phyloP scores from a whole-genome alignment of 768 basidiomycete genomes.

The Lepiota subincarnata region DNA sequence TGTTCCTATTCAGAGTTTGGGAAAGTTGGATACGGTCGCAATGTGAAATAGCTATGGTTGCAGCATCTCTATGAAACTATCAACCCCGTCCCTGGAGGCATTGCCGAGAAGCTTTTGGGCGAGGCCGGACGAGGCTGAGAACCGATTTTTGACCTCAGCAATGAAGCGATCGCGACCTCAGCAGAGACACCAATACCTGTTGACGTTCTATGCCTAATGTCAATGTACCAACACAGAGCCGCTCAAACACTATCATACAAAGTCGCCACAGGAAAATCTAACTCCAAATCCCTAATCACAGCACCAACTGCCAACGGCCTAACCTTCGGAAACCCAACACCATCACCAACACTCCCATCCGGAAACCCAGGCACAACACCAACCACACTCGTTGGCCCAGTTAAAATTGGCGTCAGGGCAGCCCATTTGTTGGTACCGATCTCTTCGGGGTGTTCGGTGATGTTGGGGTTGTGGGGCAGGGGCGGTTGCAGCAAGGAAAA shows the following conservation, averaged over 20 bases:
- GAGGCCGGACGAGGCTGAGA: too few relatives aligned
- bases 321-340: conserved; percentile 6
- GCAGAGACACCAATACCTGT: too few relatives aligned
- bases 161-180: too few relatives aligned
- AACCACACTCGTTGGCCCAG: background rate
- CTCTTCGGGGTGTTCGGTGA: background rate
- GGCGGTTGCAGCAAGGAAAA: conserved; percentile 7
- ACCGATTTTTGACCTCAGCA: too few relatives aligned
- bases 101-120: too few relatives aligned
- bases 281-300: background rate
- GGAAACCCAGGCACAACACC: conserved; percentile 6
- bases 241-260: conserved; percentile 4
- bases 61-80: too few relatives aligned
- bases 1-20: too few relatives aligned
- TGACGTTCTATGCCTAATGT: too few relatives aligned
- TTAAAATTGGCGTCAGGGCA: conserved; percentile 3
- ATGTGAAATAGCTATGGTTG: too few relatives aligned
- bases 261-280: conserved; percentile 4
- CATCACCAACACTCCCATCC: conserved; percentile 11
- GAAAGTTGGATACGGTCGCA: too few relatives aligned
- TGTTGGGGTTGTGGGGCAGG: background rate
- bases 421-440: conserved; percentile 7
- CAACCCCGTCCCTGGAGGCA: too few relatives aligned
- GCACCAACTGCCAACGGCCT: conserved; percentile 4
- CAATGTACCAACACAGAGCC: background rate